Conservation (phyloP, 2,329 filamentous ascomycete species). For the Penicillium sp. region DNA sequence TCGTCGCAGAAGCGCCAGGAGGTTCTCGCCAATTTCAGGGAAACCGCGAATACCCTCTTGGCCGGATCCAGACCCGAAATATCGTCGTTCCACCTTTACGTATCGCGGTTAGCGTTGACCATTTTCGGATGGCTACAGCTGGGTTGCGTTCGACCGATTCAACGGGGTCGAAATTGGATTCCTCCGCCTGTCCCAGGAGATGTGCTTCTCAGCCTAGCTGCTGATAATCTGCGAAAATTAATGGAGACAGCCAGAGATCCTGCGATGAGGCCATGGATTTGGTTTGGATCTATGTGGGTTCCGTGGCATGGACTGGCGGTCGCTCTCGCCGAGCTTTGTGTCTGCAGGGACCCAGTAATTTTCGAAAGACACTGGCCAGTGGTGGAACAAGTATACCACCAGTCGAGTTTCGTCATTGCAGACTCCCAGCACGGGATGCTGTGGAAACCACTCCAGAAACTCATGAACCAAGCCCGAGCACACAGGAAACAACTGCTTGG, state of each 20-base stretch:
- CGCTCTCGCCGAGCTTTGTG: slow-evolving; percentile 35
- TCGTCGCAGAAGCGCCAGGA: slow-evolving; percentile 29
- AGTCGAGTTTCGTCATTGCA: slow-evolving; percentile 27
- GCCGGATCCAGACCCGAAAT: slow-evolving; percentile 22
- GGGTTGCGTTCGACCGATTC: slow-evolving; percentile 30
- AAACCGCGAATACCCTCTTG: slow-evolving; percentile 22
- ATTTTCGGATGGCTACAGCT: slow-evolving; percentile 33
- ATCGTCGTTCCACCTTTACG: slow-evolving; percentile 31
- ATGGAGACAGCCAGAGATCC: slow-evolving; percentile 26
- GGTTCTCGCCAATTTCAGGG: slow-evolving; percentile 29
- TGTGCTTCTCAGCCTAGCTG: slow-evolving; percentile 29
- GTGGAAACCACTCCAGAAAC: slow-evolving; percentile 34
- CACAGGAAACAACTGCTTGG: slow-evolving; percentile 20
- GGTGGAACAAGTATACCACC: slow-evolving; percentile 28
- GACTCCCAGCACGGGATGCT: slow-evolving; percentile 33
- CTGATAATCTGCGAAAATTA: slow-evolving; percentile 26
- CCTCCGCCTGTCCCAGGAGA: slow-evolving; percentile 29
- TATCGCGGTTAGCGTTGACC: slow-evolving; percentile 21
- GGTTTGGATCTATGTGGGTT: slow-evolving; percentile 33
- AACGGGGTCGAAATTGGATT: slow-evolving; percentile 25
- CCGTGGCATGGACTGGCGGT: slow-evolving; percentile 39
- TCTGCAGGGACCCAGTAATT: slow-evolving; percentile 28
- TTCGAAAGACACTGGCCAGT: slow-evolving; percentile 28
- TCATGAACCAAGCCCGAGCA: slow-evolving; percentile 30
- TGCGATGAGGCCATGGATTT: slow-evolving; percentile 26